Base-by-base conservation (phyloP, 495 filamentous ascomycete genomes). In the Penicillium lividum region DNA sequence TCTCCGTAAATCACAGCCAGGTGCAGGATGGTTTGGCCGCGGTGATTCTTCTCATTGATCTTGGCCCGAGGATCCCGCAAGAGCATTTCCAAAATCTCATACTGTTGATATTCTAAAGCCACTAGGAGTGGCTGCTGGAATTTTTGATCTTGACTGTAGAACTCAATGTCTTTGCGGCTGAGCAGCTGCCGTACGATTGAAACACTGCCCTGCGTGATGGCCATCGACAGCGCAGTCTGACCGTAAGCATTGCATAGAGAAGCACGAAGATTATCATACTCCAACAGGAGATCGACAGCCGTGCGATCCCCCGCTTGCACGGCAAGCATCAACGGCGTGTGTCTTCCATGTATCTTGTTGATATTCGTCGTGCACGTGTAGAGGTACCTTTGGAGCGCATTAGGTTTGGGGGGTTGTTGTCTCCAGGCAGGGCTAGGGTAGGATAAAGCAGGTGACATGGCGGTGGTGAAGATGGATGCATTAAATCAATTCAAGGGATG, bases 51-150 rank as follows among this genome's bases (percentile, higher is more conserved):
- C n/a, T 25, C 5, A 6, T 48, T 22, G 30, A 48, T 16, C 11
- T 56, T 40, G 16, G 33, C 16, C 11, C 30, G 43, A 8, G 31
- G 16, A 16, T 56, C 53, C 4, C 25, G n/a, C 22, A 56, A 38
- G 27, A 56, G 33, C 1, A 43, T 16, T 40, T 48, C 5, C n/a
- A 56, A 50, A 29, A 56, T 56, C 31, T 56, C 45, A 38, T 50
- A 10, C 36, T 56, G 54, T 50, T 18, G 45, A 29, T 48, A 56
- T 56, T 56, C 45, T 30, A 56, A n/a, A 16, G 54, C 45, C 33
- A 56, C 44, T 18, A 56, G 33, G 16, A 56, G 30, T 15, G 54
- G 54, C 18, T 34, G 22, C 30, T 56, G 54, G 11, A 11, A 0
- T 54, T 43, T 53, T 29, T 8, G 51, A 31, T 30, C 34, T 22